A percentile compares a stretch with the other conserved stretches of the same genome.
phyloP scores from a whole-genome alignment of 176 grass and related monocot genomes.

The Rhynchospora breviuscula region DNA sequence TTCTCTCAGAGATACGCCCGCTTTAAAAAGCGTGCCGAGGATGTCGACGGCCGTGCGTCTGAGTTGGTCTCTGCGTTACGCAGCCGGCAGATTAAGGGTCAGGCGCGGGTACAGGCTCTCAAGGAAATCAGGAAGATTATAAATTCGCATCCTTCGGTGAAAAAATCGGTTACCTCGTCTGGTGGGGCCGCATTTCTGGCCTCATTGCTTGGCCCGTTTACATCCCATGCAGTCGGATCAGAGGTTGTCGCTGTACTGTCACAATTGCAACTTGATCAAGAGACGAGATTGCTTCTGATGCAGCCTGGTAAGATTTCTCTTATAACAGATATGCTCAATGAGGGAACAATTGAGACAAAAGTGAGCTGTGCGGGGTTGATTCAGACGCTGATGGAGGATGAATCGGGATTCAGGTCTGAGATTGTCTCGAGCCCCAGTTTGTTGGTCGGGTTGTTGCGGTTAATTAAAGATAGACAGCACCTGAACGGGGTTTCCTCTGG shows the following conservation, averaged over 20 bases:
- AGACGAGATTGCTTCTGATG: slow-evolving; percentile 60
- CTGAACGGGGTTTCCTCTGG: slow-evolving; percentile 37
- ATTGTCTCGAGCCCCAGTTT: slow-evolving; percentile 81
- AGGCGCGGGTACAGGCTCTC: slow-evolving; percentile 66
- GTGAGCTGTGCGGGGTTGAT: slow-evolving; percentile 75
- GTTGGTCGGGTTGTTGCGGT: slow-evolving; percentile 63
- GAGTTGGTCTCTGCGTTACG: slow-evolving; percentile 62
- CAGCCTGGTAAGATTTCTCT: slow-evolving; percentile 86
- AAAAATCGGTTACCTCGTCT: slow-evolving; percentile 51
- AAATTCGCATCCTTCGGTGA: slow-evolving; percentile 53
- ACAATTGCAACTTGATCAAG: slow-evolving; percentile 53
- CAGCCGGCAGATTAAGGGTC: slow-evolving; percentile 65
- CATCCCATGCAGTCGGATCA: slow-evolving; percentile 74
- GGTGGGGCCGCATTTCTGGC: slow-evolving; percentile 49
- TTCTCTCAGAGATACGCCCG: slow-evolving; percentile 76
- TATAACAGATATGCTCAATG: slow-evolving; percentile 84
- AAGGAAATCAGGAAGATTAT: slow-evolving; percentile 57
- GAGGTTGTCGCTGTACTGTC: slow-evolving; percentile 81
- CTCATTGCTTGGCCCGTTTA: slow-evolving; percentile 81
- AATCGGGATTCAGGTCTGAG: slow-evolving; percentile 62
- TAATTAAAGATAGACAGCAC: slow-evolving; percentile 69
- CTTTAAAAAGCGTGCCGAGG: slow-evolving; percentile 87
- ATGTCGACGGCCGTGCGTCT: slow-evolving; percentile 82
- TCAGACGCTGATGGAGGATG: slow-evolving; percentile 78
- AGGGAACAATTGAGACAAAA: slow-evolving; percentile 78